Evolutionary conservation across 164 flowering plant genomes (phyloP), one percentile per base, ranked within the genome.

Genomic region (Annona squamosa): DNA sequence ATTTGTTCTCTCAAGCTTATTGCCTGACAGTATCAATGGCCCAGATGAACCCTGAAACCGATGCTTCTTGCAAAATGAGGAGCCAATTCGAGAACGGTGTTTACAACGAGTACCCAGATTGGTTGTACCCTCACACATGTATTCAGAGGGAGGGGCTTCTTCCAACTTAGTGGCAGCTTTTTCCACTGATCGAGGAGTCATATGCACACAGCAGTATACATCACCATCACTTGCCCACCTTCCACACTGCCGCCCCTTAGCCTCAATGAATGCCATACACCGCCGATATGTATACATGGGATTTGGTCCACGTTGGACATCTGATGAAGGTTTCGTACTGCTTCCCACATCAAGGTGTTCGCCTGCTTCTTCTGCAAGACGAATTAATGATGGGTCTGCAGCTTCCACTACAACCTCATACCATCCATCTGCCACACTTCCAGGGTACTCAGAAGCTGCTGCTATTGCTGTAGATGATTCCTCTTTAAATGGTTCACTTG

Each of bases 211-310:
- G 75, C 99, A 96, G 74, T 90, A 93, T 66, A 87, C 84, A 81
- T 91, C 94, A 62, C 97, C 97, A 42, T 93, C 99, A 78, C 86
- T 96, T 63, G 98, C 99, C 87, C 89, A 93, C 84, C 98, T 87
- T 67, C 86, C 94, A 79, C 99, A 96, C 67, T 90, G 95, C 82
- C 99, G 87, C 77, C 97, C 97, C 79, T 96, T 96, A 0, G 97
- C 81, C 84, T 92, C 99, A 78, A 93, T 86, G 76, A 88, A 93
- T 71, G 99, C 97, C 69, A 73, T 52, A 73, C 99, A 96, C 57
- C 92, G 98, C 16, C 88, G 85, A 75, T 76, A 86, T 77, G 79
- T 91, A 76, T 69, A 83, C 61, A 80, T 87, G 73, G 77, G 43
- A 68, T 78, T 52, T 43, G 77, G 56, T 64, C 63, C 73, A 17